A percentile compares a stretch with the other conserved stretches of the same genome.
phyloP scores from a whole-genome alignment of 1,284 basidiomycete genomes.

The Cerrena zonata region DNA sequence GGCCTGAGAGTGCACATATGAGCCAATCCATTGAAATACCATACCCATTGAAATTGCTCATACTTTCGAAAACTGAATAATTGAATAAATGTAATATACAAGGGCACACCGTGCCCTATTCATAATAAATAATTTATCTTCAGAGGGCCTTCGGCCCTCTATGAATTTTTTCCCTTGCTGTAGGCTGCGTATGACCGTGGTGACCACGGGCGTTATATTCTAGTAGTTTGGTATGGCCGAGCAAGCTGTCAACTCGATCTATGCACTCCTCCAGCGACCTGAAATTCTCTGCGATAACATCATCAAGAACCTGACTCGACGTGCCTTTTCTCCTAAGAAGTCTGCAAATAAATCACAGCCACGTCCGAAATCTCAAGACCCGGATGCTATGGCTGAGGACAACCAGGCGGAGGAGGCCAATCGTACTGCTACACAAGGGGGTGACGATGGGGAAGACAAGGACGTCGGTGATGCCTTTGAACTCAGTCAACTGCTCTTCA shows the following conservation, averaged over 20 bases:
- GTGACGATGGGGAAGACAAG: constrained; percentile 30
- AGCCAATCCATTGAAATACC: no score
- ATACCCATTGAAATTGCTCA: no score
- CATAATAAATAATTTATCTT: no score
- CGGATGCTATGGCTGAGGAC: constrained; percentile 53
- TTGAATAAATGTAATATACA: no score
- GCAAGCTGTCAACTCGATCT: constrained; percentile 94
- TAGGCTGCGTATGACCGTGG: no score
- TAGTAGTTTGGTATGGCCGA: constrained; percentile 97
- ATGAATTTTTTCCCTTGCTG: no score
- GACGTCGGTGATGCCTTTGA: constrained; percentile 78
- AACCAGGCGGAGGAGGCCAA: constrained; percentile 10
- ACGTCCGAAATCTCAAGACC: constrained; percentile 28
- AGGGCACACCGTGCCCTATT: no score
- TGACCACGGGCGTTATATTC: no score
- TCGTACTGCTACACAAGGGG: constrained; percentile 12
- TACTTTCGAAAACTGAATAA: no score
- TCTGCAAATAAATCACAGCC: constrained; percentile 8
- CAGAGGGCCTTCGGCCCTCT: no score
- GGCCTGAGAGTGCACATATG: no score
- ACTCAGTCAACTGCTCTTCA: constrained; percentile 86
- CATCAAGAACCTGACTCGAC: constrained; percentile 74
- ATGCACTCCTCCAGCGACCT: constrained; percentile 89
- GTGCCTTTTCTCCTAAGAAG: constrained; percentile 55
- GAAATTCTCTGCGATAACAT: constrained; percentile 80